phyloP scores from a whole-genome alignment of 306 rosid species.

The Ormosia semicastrata region DNA sequence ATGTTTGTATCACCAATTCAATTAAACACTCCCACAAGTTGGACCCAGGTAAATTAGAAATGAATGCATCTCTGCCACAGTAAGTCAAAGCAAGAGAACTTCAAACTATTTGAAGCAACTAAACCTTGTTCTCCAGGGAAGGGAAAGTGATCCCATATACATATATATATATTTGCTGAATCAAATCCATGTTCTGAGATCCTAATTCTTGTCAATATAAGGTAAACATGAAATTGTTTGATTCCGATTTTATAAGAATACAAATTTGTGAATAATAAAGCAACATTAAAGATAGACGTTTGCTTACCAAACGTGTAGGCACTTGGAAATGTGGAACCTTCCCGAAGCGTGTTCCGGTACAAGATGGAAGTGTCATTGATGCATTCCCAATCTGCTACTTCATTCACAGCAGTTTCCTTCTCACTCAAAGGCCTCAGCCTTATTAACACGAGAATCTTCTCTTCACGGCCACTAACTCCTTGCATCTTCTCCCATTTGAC shows the following conservation, averaged over 20 bases:
- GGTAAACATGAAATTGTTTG: background rate
- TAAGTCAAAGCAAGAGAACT: background rate
- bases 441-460: slow-evolving; percentile 81
- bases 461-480: slow-evolving; percentile 57
- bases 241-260: background rate
- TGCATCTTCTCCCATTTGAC: slow-evolving; percentile 84
- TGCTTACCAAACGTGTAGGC: slow-evolving; percentile 82
- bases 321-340: slow-evolving; percentile 91
- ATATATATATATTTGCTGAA: background rate
- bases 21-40: background rate
- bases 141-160: background rate
- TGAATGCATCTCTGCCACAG: background rate
- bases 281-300: slow-evolving; percentile 3
- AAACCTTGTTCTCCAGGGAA: background rate
- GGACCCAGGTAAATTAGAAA: background rate
- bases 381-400: slow-evolving; percentile 94
- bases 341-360: slow-evolving; percentile 83
- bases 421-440: slow-evolving; percentile 88
- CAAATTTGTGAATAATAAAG: background rate
- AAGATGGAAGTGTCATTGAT: slow-evolving; percentile 82
- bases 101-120: background rate
- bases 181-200: background rate
- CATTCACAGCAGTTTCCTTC: slow-evolving; percentile 64
- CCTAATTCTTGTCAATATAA: background rate
- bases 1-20: background rate